Evolutionary conservation across 148 eudicot genomes (phyloP).

Genomic region (Nyssa sinensis): DNA sequence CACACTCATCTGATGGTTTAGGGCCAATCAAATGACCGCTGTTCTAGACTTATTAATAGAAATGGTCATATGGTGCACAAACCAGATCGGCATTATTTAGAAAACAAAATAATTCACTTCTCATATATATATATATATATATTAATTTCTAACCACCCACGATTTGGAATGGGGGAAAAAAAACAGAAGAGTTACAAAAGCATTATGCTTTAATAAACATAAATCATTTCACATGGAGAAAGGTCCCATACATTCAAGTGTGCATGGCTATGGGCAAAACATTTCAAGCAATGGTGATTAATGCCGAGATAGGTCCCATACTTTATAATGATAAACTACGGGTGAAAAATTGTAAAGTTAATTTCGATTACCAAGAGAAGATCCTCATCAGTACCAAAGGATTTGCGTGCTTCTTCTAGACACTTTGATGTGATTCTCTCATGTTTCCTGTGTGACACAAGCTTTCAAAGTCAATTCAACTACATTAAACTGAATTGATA

Average conservation of each 20-base stretch:
- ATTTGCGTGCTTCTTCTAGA: slow-evolving; percentile 82
- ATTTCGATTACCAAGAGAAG: slow-evolving; percentile 66
- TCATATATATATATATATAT: background rate
- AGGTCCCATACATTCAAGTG: background rate
- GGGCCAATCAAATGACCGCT: background rate
- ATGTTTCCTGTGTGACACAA: slow-evolving; percentile 57
- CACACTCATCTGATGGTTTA: background rate
- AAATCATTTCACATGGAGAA: too few relatives aligned
- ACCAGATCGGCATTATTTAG: background rate
- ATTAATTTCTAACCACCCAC: background rate
- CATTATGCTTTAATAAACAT: too few relatives aligned
- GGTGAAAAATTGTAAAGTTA: slow-evolving; percentile 2
- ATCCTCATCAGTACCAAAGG: slow-evolving; percentile 98
- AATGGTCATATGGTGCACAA: background rate
- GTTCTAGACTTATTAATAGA: background rate
- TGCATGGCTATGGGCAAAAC: background rate
- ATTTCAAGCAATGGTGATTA: background rate
- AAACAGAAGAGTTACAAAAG: background rate
- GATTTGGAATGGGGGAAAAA: background rate
- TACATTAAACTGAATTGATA: background rate
- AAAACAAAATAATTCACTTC: slow-evolving; percentile 1
- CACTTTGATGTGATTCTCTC: slow-evolving; percentile 58
- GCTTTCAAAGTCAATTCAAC: slow-evolving; percentile 2
- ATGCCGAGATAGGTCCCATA: background rate
- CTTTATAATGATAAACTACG: background rate